Evolutionary conservation across 176 grass and related monocot genomes (phyloP).

Genomic region (Pharus latifolius): DNA sequence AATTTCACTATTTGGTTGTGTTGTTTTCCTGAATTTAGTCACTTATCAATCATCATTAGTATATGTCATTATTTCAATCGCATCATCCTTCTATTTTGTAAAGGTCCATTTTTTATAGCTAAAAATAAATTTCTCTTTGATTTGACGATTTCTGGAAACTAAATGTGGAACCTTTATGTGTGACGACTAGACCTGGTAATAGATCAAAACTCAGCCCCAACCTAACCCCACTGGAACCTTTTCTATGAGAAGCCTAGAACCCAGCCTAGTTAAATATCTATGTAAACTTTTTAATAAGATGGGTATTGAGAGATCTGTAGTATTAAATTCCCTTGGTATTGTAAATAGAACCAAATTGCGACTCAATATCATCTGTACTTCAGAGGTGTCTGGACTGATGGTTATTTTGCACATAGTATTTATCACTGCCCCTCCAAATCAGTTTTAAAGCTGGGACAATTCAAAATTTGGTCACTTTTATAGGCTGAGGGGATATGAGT

Average conservation of each 20-base stretch:
- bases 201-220: not conserved
- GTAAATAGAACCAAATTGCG: not conserved
- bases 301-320: not conserved
- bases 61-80: not conserved
- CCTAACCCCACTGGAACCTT: not conserved
- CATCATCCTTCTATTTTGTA: not conserved
- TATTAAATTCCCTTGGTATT: not conserved
- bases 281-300: not conserved
- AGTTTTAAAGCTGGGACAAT: not conserved
- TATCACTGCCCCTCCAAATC: no score
- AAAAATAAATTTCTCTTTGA: no score
- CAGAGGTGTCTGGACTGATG: not conserved
- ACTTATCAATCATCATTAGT: not conserved
- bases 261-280: not conserved
- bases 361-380: not conserved
- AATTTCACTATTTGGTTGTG: constrained; percentile 31
- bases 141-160: constrained; percentile 3
- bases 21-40: constrained; percentile 8
- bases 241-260: not conserved
- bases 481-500: not conserved
- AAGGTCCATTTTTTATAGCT: no score
- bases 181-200: not conserved
- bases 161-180: not conserved
- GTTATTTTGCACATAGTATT: no score
- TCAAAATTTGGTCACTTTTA: not conserved